Evolutionary conservation across 2,329 filamentous ascomycete species (phyloP).

Genomic region (Bipolaris gigantea): DNA sequence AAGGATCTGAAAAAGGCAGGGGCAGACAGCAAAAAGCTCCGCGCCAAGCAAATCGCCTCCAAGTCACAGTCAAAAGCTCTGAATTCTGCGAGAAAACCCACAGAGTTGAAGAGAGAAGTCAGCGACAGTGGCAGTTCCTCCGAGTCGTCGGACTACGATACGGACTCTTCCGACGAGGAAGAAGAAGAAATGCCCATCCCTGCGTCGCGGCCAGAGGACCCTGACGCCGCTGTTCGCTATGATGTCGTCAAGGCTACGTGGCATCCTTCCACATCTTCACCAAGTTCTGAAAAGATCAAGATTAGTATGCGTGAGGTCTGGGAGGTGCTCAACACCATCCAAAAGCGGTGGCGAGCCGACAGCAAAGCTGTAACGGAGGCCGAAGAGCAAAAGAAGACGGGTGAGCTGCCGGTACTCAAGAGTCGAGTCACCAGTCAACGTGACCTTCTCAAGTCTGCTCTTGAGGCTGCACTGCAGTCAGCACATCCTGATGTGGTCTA

Average conservation of each 20-base stretch:
- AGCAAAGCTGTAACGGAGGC: conserved; percentile 59
- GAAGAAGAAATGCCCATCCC: conserved; percentile 60
- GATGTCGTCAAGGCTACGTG: conserved; percentile 65
- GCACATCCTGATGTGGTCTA: conserved; percentile 53
- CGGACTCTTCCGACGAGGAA: conserved; percentile 57
- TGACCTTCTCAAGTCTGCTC: conserved; percentile 57
- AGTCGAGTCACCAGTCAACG: conserved; percentile 61
- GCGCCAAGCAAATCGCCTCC: conserved; percentile 33
- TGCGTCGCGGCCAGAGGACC: conserved; percentile 54
- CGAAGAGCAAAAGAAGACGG: conserved; percentile 58
- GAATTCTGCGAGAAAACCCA: conserved; percentile 19
- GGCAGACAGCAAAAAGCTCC: conserved; percentile 47
- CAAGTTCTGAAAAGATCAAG: conserved; percentile 56
- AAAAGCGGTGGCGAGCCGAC: conserved; percentile 64
- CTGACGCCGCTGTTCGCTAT: conserved; percentile 58
- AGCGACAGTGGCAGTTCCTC: conserved; percentile 51
- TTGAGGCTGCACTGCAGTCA: conserved; percentile 50
- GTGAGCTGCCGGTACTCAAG: conserved; percentile 58
- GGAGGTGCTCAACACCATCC: conserved; percentile 61
- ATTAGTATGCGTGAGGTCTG: conserved; percentile 59
- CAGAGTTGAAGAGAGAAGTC: conserved; percentile 32
- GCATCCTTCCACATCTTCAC: conserved; percentile 57
- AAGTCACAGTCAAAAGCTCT: conserved; percentile 27
- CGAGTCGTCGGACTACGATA: conserved; percentile 55
- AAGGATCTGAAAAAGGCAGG: conserved; percentile 51